Conservation (phyloP, 352 stramenopile genomes). For the Phytopythium sindhum region DNA sequence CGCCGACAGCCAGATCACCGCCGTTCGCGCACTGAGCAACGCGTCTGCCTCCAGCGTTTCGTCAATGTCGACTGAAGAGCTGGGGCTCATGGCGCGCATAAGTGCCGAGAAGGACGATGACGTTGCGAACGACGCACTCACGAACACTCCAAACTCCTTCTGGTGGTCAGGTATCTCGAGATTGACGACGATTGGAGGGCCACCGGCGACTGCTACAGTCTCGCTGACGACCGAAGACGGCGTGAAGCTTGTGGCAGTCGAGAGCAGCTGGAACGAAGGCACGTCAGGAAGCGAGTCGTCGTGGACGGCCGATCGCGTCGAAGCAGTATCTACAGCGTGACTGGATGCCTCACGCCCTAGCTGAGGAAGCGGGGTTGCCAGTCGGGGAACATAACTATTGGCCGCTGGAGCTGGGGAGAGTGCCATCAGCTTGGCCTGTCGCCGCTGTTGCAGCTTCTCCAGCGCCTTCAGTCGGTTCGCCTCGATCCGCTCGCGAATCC, state of each 20-base stretch:
- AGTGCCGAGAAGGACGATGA: slow-evolving; percentile 22
- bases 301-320: neutral
- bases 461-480: slow-evolving; percentile 59
- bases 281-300: slow-evolving; percentile 1
- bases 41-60: slow-evolving; percentile 40
- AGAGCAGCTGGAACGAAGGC: slow-evolving; percentile 18
- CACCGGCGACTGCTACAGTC: neutral
- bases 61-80: slow-evolving; percentile 29
- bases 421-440: slow-evolving; percentile 17
- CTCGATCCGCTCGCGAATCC: slow-evolving; percentile 57
- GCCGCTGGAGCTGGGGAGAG: neutral
- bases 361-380: neutral
- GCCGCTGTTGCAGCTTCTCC: slow-evolving; percentile 46
- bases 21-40: slow-evolving; percentile 40
- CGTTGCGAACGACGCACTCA: slow-evolving; percentile 26
- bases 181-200: neutral
- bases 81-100: slow-evolving; percentile 11
- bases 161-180: neutral
- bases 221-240: neutral
- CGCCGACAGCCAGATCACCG: slow-evolving; percentile 20
- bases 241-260: neutral
- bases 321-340: neutral
- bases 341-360: neutral
- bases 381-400: neutral
- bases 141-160: slow-evolving; percentile 22